Evolutionary conservation across 805 yeast species (phyloP).

Genomic region (Kuraishia capsulata): DNA sequence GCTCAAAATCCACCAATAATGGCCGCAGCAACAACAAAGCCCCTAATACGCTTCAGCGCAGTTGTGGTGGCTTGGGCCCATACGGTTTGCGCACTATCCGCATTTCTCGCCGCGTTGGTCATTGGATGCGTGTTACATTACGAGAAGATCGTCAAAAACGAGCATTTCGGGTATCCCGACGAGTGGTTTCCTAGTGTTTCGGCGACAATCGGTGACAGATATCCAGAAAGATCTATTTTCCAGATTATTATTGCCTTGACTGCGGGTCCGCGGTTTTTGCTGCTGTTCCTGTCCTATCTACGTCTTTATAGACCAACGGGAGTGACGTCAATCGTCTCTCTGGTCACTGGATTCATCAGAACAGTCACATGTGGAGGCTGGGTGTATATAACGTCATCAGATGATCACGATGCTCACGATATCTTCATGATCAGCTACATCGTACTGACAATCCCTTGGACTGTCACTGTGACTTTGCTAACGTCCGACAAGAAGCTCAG

Average conservation of each 20-base stretch:
- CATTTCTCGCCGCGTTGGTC: conserved; percentile 65
- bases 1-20: no score
- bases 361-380: conserved; percentile 97
- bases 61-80: conserved; percentile 64
- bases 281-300: conserved; percentile 44
- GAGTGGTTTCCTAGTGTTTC: conserved; percentile 99
- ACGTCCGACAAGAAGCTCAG: conserved; percentile 33
- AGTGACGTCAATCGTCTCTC: conserved; percentile 28
- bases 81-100: conserved; percentile 59
- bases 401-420: conserved; percentile 94
- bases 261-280: conserved; percentile 81
- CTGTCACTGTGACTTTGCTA: conserved; percentile 45
- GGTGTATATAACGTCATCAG: conserved; percentile 96
- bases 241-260: conserved; percentile 89
- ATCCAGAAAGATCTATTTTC: conserved; percentile 90
- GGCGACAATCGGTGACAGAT: conserved; percentile 94
- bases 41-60: conserved; percentile 41
- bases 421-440: conserved; percentile 91
- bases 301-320: conserved; percentile 29
- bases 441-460: conserved; percentile 89
- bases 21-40: background rate
- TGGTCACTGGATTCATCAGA: conserved; percentile 69
- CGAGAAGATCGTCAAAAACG: conserved; percentile 80
- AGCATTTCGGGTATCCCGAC: conserved; percentile 84
- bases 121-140: conserved; percentile 77